Base-by-base conservation (phyloP, 23 red algal species). In the Gracilariopsis chorda region DNA sequence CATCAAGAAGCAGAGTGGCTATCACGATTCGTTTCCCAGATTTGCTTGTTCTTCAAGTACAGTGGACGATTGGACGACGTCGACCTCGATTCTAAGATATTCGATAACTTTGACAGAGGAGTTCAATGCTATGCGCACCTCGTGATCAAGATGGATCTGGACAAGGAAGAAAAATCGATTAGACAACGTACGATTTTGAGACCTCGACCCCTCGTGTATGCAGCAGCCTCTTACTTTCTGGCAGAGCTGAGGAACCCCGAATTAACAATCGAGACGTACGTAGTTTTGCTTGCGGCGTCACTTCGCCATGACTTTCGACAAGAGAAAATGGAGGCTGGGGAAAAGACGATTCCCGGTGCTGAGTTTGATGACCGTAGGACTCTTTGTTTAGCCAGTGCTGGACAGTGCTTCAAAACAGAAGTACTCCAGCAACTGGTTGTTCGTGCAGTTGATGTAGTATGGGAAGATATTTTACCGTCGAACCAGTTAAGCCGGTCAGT, bases 321-420 rank as follows among this genome's bases (percentile, higher is more conserved):
- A 30, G 86, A 90, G 41, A 76, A 68, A 0, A 51, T 62, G 10
- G 70, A 78, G 32, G 45, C 73, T 19, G 48, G 49, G 17, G 42
- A 59, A 28, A 51, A 30, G 21, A 39, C 25, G 21, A 69, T 79
- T 33, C 29, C 73, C 3, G 43, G 46, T 20, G 32, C 21, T 51
- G 42, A 90, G 35, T 45, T 90, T 40, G 70, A 90, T 65, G 71
- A 77, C 8, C 43, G 86, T 27, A 49, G 86, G 43, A 80, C 73
- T 43, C 71, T 90, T 13, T 90, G 86, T 79, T 64, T 90, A 10
- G 57, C 72, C 23, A 80, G 72, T 34, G 86, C 86, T 11, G 86
- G 71, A 6, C 51, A 80, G 24, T 90, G 86, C 45, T 90, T 90
- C 51, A 46, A 25, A 7, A 41, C 56, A 29, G 86, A 90, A 17